Evolutionary conservation across 768 basidiomycete genomes (phyloP), one percentile per base, ranked within the genome.

Genomic region (Boletellus emodensis): DNA sequence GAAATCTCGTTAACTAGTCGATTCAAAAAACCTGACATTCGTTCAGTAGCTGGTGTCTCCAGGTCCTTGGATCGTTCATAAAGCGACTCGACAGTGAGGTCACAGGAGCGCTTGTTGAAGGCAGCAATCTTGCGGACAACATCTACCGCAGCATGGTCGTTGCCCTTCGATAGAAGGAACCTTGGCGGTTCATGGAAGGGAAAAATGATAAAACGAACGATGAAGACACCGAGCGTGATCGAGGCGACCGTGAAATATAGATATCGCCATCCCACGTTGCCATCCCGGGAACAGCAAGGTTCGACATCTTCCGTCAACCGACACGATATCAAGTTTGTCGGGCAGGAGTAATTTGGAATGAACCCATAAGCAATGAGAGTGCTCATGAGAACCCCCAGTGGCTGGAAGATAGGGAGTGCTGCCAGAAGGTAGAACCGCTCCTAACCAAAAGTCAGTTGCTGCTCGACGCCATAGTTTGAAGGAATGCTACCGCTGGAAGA

Each of bases 201-300:
- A 22, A 59, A 60, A 2, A 59, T 18, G 28, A 60, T 59, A 18
- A 49, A 56, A 4, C 59, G 54, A n/a, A 59, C 0, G n/a, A 49
- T 34, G n/a, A 55, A 60, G 8, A 60, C 17, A 6, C 26, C 41
- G 4, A 60, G 38, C 5, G 57, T 56, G n/a, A 59, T 47, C 6
- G 48, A 38, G 15, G 34, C 46, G 3, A 42, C 13, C 3, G 53
- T 32, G 44, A 58, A 60, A 26, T 53, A 26, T 2, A 52, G 15
- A 26, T 60, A 60, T 18, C 55, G 51, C 59, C 59, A 60, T 17
- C 59, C 59, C 58, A 59, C 55, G 30, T 59, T 59, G 14, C 8
- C 43, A 15, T 42, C 36, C 33, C 15, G 58, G 11, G 58, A 52
- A 34, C 57, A 59, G n/a, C 58, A 59, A 37, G 58, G 58, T 17